These are phyloP conservation scores for Aegilops umbellulata DNA, from an alignment of 176 grass and related monocot species.

Conservation along the genomic window DNA sequence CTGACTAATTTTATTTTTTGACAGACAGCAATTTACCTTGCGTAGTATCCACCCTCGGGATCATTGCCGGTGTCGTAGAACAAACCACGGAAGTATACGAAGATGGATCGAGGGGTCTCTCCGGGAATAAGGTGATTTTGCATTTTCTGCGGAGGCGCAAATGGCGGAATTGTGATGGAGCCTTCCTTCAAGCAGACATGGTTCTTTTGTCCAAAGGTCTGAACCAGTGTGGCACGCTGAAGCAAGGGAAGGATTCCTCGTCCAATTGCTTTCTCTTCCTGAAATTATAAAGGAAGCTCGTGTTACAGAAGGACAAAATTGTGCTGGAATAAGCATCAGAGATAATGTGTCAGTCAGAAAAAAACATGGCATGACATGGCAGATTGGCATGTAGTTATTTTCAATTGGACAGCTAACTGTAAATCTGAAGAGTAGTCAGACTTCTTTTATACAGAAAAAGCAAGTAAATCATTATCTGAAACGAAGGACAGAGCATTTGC, in stretches of 20 bases:
- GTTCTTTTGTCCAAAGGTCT: slow-evolving; percentile 95
- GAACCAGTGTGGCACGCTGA: slow-evolving; percentile 81
- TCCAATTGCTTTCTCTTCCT: slow-evolving; percentile 94
- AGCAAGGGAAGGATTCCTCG: slow-evolving; percentile 85
- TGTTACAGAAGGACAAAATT: slow-evolving; percentile 22
- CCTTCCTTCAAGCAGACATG: slow-evolving; percentile 93
- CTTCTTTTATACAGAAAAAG: background rate
- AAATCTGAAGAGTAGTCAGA: background rate
- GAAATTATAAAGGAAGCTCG: slow-evolving; percentile 3
- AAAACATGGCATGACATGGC: background rate
- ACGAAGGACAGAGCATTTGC: slow-evolving; percentile 27
- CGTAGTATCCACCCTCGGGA: slow-evolving; percentile 91
- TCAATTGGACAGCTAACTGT: background rate
- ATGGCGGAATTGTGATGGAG: slow-evolving; percentile 91
- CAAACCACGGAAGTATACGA: slow-evolving; percentile 88
- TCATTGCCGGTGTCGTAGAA: slow-evolving; percentile 88
- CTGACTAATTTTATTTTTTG: background rate
- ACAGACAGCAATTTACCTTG: slow-evolving; percentile 50
- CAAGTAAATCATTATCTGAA: slow-evolving; percentile 5
- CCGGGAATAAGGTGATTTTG: slow-evolving; percentile 71
- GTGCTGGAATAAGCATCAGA: background rate
- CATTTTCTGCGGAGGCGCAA: slow-evolving; percentile 87
- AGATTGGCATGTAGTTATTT: slow-evolving; percentile 1
- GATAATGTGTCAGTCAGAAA: background rate
- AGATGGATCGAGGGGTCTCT: slow-evolving; percentile 80